phyloP scores from a whole-genome alignment of 768 basidiomycete genomes.

The Lactarius vividus region DNA sequence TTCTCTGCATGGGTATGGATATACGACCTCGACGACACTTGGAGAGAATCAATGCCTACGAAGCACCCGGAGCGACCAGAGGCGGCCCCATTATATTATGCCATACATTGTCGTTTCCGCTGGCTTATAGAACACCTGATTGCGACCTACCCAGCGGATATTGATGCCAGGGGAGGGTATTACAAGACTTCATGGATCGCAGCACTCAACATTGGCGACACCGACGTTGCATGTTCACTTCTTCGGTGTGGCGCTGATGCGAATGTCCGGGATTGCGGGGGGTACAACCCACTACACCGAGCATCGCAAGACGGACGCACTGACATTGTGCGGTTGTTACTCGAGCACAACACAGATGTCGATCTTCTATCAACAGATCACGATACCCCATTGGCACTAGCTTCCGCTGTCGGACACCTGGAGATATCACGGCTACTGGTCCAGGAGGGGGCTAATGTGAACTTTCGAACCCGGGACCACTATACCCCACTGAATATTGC shows the following conservation, averaged over 20 bases:
- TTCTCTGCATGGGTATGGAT: constrained; percentile 1
- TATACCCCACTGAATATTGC: too few relatives aligned
- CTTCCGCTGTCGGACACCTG: too few relatives aligned
- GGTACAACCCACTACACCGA: neutral
- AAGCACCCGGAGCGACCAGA: neutral
- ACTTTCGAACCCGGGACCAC: too few relatives aligned
- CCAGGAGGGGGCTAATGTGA: too few relatives aligned
- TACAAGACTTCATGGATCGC: neutral
- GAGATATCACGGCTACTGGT: too few relatives aligned
- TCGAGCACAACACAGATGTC: constrained; percentile 1
- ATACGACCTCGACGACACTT: neutral
- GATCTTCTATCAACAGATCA: neutral
- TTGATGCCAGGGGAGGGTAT: neutral
- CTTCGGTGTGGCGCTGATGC: neutral
- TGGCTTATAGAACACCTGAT: neutral
- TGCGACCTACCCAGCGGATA: neutral
- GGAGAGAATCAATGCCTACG: neutral
- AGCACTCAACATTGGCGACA: neutral
- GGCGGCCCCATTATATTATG: constrained; percentile 8
- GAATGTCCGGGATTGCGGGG: neutral
- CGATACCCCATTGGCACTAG: too few relatives aligned
- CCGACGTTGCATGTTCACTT: neutral
- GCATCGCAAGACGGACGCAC: neutral
- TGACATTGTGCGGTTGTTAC: neutral
- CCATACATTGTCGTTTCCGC: neutral